These are phyloP conservation scores for Fusarium poae DNA, from an alignment of 2,329 filamentous ascomycete species.

Conservation along the genomic window DNA sequence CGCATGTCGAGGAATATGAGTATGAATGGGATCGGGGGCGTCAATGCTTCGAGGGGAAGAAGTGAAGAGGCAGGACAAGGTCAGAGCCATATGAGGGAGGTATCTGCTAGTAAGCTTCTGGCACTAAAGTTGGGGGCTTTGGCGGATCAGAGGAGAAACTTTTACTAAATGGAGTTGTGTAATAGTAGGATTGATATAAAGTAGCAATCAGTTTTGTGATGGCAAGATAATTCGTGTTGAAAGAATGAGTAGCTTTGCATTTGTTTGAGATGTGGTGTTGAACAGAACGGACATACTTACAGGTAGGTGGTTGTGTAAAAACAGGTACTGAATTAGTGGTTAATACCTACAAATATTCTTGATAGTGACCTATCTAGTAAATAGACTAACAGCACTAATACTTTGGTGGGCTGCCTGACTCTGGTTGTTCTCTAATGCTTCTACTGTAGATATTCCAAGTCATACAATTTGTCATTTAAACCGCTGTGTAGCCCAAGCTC, in stretches of 20 bases:
- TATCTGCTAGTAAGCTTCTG: conserved; percentile 28
- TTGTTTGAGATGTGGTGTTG: background rate
- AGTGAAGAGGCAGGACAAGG: background rate
- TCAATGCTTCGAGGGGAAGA: background rate
- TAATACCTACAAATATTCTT: too few relatives aligned
- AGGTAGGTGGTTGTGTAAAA: too few relatives aligned
- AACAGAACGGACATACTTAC: background rate
- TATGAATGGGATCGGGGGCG: background rate
- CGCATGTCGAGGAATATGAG: conserved; percentile 12
- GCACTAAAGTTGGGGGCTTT: conserved; percentile 41
- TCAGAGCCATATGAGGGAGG: conserved; percentile 1
- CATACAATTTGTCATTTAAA: background rate
- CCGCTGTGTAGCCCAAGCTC: background rate
- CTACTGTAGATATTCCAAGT: background rate
- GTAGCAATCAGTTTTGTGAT: too few relatives aligned
- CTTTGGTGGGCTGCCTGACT: too few relatives aligned
- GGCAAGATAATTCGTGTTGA: too few relatives aligned
- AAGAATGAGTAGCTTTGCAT: background rate
- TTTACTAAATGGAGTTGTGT: background rate
- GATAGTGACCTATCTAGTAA: too few relatives aligned
- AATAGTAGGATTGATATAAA: background rate
- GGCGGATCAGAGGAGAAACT: conserved; percentile 9
- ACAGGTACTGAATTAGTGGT: too few relatives aligned
- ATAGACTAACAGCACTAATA: too few relatives aligned
- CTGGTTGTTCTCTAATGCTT: background rate